Conservation (phyloP, 1,284 basidiomycete genomes). For the Heimioporus retisporus region DNA sequence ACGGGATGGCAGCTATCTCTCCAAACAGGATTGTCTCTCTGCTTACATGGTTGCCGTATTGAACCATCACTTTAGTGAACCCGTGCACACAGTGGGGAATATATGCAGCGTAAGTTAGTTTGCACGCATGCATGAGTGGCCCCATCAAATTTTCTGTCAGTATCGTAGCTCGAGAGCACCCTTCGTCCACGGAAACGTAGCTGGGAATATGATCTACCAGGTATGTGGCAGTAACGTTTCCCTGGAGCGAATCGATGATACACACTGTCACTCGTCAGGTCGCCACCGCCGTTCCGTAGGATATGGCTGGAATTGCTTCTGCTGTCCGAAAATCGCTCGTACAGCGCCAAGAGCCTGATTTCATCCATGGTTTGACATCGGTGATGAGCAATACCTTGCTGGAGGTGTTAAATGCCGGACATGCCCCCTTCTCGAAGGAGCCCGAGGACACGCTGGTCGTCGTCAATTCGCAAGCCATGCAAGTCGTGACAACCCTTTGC, state of each 20-base stretch:
- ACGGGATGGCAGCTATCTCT: slow-evolving; percentile 22
- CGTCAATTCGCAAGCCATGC: slow-evolving; percentile 46
- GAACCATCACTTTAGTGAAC: too few species aligned
- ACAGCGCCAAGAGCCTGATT: slow-evolving; percentile 26
- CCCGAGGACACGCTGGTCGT: slow-evolving; percentile 25
- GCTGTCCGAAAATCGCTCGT: too few species aligned
- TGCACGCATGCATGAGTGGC: too few species aligned
- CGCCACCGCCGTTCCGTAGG: slow-evolving; percentile 17
- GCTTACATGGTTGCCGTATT: slow-evolving; percentile 48
- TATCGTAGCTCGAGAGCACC: slow-evolving; percentile 34
- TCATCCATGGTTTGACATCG: slow-evolving; percentile 34
- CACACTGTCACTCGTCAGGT: slow-evolving; percentile 28
- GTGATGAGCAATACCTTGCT: slow-evolving; percentile 36
- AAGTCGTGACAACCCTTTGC: slow-evolving; percentile 19
- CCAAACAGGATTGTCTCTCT: slow-evolving; percentile 44
- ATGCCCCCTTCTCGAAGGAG: slow-evolving; percentile 25
- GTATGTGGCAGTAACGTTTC: slow-evolving; percentile 29
- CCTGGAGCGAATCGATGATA: not conserved
- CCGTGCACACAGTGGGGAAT: too few species aligned
- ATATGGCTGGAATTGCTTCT: slow-evolving; percentile 26
- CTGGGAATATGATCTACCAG: slow-evolving; percentile 39
- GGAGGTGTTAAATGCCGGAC: too few species aligned
- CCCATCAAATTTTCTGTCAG: slow-evolving; percentile 36
- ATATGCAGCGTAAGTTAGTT: too few species aligned
- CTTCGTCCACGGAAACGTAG: slow-evolving; percentile 30